Evolutionary conservation across 345 rosid species (phyloP).

Genomic region (Melaleuca alternifolia): DNA sequence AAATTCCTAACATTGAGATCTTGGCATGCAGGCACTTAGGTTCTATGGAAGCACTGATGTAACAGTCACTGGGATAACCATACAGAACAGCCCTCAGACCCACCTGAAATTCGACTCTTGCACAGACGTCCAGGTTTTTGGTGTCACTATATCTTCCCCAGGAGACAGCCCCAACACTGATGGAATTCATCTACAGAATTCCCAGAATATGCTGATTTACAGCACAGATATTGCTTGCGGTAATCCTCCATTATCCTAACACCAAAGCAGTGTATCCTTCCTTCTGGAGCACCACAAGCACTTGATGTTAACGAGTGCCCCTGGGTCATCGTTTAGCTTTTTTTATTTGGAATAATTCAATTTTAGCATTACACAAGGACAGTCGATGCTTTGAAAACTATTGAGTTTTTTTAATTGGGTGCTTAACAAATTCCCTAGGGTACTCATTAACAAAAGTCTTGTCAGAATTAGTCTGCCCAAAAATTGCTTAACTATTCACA

Average conservation of each 20-base stretch:
- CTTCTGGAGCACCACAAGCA: neutral
- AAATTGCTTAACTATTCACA: constrained; percentile 5
- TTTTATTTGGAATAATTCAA: neutral
- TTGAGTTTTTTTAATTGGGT: neutral
- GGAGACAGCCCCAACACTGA: constrained; percentile 76
- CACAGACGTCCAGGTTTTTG: constrained; percentile 46
- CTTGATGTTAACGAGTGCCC: neutral
- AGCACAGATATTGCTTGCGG: constrained; percentile 59
- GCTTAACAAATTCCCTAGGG: neutral
- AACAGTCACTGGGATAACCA: constrained; percentile 61
- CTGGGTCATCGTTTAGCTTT: neutral
- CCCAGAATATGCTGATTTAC: constrained; percentile 49
- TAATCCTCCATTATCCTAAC: constrained; percentile 13
- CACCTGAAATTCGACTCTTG: constrained; percentile 81
- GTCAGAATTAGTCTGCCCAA: constrained; percentile 43
- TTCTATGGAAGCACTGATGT: constrained; percentile 74
- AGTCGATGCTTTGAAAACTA: neutral
- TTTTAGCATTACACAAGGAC: neutral
- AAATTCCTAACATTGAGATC: neutral
- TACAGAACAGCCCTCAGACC: constrained; percentile 85
- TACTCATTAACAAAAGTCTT: constrained; percentile 6
- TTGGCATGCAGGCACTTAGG: constrained; percentile 51
- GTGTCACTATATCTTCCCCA: constrained; percentile 55
- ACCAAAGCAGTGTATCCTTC: neutral
- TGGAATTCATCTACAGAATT: constrained; percentile 85